phyloP scores from a whole-genome alignment of 2,329 filamentous ascomycete species.

The Monilinia laxa region DNA sequence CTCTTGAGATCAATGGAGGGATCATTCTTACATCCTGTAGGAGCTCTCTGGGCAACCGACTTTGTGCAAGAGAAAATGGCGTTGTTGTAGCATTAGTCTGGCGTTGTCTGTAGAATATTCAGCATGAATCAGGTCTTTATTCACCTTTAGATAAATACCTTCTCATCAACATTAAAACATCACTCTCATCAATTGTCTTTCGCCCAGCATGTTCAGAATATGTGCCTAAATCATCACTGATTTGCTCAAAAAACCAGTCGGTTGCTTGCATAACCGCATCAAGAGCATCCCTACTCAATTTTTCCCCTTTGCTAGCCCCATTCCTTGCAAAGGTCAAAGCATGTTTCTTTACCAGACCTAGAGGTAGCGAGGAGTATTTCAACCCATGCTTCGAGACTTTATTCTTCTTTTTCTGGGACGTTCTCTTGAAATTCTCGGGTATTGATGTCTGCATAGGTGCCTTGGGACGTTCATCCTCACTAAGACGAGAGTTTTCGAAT shows the following conservation, averaged over 20 bases:
- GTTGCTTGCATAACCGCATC: slow-evolving; percentile 75
- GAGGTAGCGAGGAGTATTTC: slow-evolving; percentile 72
- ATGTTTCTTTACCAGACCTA: slow-evolving; percentile 70
- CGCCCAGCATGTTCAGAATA: slow-evolving; percentile 81
- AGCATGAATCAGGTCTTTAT: slow-evolving; percentile 30
- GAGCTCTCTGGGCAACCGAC: slow-evolving; percentile 76
- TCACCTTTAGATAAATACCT: slow-evolving; percentile 54
- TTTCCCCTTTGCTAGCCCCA: slow-evolving; percentile 63
- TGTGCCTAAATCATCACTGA: slow-evolving; percentile 73
- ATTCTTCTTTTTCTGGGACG: slow-evolving; percentile 47
- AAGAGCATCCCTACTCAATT: slow-evolving; percentile 71
- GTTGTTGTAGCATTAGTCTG: slow-evolving; percentile 70
- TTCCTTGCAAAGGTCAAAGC: slow-evolving; percentile 70
- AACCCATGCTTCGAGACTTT: slow-evolving; percentile 68
- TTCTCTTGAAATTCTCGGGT: not conserved
- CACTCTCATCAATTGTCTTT: slow-evolving; percentile 82
- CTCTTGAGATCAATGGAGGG: slow-evolving; percentile 51
- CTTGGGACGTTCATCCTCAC: not conserved
- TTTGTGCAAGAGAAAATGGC: slow-evolving; percentile 81
- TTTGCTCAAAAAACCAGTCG: slow-evolving; percentile 90
- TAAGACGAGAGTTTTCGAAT: not conserved
- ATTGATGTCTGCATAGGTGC: not conserved
- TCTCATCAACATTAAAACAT: slow-evolving; percentile 78
- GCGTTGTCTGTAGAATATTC: slow-evolving; percentile 64
- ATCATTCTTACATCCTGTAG: slow-evolving; percentile 79